phyloP scores from a whole-genome alignment of 352 stramenopile genomes.

The Globisporangium paddicum region DNA sequence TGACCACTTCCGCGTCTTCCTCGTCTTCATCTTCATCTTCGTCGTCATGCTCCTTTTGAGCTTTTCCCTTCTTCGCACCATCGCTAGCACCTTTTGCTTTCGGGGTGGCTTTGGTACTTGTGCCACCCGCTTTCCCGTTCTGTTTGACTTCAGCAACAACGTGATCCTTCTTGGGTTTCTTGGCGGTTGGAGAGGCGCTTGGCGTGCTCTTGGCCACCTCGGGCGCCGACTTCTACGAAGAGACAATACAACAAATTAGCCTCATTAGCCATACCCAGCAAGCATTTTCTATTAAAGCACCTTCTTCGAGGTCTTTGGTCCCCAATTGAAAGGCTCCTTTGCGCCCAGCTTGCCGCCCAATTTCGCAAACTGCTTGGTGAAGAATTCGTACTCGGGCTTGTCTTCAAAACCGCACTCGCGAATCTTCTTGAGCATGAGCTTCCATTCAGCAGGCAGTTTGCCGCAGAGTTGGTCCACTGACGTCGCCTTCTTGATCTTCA shows the following conservation, averaged over 20 bases:
- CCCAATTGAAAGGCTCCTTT: conserved; percentile 42
- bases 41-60: not conserved
- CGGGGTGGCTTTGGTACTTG: not conserved
- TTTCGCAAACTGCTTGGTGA: conserved; percentile 41
- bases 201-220: not conserved
- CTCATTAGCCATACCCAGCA: not conserved
- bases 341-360: conserved; percentile 36
- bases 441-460: conserved; percentile 47
- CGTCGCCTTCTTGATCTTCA: conserved; percentile 63
- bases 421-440: conserved; percentile 48
- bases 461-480: conserved; percentile 52
- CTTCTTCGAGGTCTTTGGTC: conserved; percentile 12
- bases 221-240: not conserved
- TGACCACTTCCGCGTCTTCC: conserved; percentile 22
- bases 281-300: not conserved
- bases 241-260: not conserved
- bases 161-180: conserved; percentile 1
- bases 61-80: not conserved
- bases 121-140: not conserved
- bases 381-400: conserved; percentile 76
- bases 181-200: not conserved
- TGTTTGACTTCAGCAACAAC: not conserved
- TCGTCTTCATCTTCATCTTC: conserved; percentile 16
- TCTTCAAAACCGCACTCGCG: conserved; percentile 65
- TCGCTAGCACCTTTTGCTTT: not conserved